Conservation (phyloP, 768 basidiomycete genomes). For the Lactifluus rugatus region DNA sequence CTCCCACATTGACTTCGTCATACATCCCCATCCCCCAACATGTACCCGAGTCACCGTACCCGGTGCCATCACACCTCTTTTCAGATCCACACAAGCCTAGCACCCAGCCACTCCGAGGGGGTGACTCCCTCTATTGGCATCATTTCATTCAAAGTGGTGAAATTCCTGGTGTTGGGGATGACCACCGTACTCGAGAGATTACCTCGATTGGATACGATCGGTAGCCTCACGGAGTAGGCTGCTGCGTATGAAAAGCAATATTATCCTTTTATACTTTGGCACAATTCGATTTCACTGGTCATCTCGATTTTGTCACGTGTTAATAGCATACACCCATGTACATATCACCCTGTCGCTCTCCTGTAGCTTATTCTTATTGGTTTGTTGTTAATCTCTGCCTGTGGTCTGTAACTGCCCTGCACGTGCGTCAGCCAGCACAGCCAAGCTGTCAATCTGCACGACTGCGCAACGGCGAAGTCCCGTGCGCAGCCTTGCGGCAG, state of each 20-base stretch:
- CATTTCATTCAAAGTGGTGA: slow-evolving; percentile 63
- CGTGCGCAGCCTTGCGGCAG: not conserved
- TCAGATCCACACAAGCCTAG: slow-evolving; percentile 29
- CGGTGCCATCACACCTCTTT: slow-evolving; percentile 25
- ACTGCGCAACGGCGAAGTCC: not conserved
- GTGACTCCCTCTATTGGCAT: slow-evolving; percentile 68
- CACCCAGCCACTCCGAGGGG: slow-evolving; percentile 35
- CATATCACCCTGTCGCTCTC: not conserved
- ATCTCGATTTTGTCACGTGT: slow-evolving; percentile 1
- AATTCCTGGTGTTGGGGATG: slow-evolving; percentile 57
- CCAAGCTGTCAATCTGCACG: not conserved
- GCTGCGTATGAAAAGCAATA: not conserved
- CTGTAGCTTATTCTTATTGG: not conserved
- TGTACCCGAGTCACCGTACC: slow-evolving; percentile 14
- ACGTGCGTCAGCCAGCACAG: not conserved
- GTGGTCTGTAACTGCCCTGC: not conserved
- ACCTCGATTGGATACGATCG: slow-evolving; percentile 5
- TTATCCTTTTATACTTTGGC: not conserved
- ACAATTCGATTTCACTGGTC: not conserved
- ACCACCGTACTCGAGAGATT: slow-evolving; percentile 41
- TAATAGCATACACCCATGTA: not conserved
- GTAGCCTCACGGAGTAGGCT: not conserved
- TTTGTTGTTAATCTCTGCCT: not conserved
- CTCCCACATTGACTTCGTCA: not conserved
- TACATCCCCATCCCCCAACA: slow-evolving; percentile 11